A percentile compares a stretch with the other conserved stretches of the same genome.
Conservation (phyloP, 129 eudicot species). For the Flaveria linearis region DNA sequence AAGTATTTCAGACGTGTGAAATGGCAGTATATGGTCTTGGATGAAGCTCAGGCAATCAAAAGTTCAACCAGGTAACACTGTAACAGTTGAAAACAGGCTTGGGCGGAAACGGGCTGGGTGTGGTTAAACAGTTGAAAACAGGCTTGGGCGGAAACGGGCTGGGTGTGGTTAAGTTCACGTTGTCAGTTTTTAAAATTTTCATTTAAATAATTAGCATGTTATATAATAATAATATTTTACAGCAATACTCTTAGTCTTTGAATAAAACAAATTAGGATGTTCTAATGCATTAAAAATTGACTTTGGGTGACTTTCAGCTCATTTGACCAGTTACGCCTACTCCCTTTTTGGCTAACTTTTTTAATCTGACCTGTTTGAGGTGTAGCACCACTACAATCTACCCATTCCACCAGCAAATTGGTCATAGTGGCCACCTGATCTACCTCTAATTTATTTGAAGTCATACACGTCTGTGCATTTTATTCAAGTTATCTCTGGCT, state of each 20-base stretch:
- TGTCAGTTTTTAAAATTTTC: neutral
- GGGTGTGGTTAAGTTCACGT: neutral
- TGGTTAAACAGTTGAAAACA: neutral
- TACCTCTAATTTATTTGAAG: constrained; percentile 3
- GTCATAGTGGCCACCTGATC: neutral
- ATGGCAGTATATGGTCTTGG: constrained; percentile 99
- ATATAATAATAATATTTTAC: neutral
- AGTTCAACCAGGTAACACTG: constrained; percentile 80
- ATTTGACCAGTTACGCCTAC: neutral
- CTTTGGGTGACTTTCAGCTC: neutral
- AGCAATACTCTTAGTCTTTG: neutral
- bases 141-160: neutral
- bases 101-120: neutral
- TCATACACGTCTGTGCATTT: constrained; percentile 9
- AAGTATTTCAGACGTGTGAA: constrained; percentile 86
- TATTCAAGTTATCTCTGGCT: constrained; percentile 3
- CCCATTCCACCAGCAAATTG: neutral
- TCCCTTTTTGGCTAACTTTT: neutral
- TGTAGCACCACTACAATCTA: neutral
- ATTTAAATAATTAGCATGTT: neutral
- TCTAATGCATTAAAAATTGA: neutral
- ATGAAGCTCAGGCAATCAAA: constrained; percentile 99
- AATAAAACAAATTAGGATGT: neutral
- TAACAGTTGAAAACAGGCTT: constrained; percentile 24
- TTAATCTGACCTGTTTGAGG: neutral